Evolutionary conservation across 179 eudicot genomes (phyloP), one percentile per base, ranked within the genome.

Genomic region (Kewa caespitosa): DNA sequence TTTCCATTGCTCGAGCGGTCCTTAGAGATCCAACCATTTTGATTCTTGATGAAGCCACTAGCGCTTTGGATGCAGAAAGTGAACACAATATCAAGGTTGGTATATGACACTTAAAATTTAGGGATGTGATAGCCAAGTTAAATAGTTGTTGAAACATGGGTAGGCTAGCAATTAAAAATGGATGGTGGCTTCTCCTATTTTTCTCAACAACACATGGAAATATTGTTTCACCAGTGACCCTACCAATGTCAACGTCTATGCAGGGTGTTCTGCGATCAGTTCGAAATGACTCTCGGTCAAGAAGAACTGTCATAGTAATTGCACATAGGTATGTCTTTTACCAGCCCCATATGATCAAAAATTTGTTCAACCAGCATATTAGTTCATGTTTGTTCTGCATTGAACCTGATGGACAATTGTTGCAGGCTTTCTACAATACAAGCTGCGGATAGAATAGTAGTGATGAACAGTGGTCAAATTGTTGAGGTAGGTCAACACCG

Each of bases 31-130:
- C 99, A 55, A 82, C 82, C 70, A 93, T 95, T 82, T 86, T 95
- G 88, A 86, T 95, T 69, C 92, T 95, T 72, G 99, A 95, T 82
- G 99, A 95, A 90, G 97, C 99, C 73, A 95, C 99, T 54, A 95
- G 99, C 81, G 99, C 97, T 74, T 85, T 93, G 76, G 99, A 95
- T 84, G 99, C 97, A 65, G 99, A 93, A 81, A 95, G 98, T 65
- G 99, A 95, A 83, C 91, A 95, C 87, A 90, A 95, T 74, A 84
- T 95, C 77, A 95, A 93, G 98, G 99, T 93, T 76, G 39, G 77
- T 50, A 54, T 73, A 33, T 69, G 30, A 54, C 20, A 17, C 67
- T 66, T 41, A 17, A 41, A 32, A 33, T 23, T 48, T n/a, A n/a
- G 42, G 14, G 60, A 34, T 30, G 73, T 61, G 57, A 32, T 39